Percentiles rank a stretch among this genome's conserved stretches.
These are phyloP conservation scores for Sanghuangporus weigelae DNA, from an alignment of 1,284 basidiomycete genomes.

Conservation along the genomic window DNA sequence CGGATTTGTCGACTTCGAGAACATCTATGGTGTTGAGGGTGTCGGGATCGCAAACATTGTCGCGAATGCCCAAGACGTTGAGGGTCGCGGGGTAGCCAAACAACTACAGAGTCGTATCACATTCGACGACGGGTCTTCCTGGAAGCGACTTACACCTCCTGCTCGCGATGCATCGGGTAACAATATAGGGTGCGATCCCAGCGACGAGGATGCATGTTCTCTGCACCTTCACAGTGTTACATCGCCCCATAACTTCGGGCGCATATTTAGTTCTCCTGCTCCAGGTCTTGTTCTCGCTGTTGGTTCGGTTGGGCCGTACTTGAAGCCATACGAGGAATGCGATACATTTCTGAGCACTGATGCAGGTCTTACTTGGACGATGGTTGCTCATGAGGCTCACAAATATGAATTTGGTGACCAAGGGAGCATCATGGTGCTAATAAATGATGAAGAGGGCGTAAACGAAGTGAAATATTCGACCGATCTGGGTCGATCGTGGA, in stretches of 20 bases:
- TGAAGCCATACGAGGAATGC: slow-evolving; percentile 81
- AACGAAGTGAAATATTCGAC: slow-evolving; percentile 78
- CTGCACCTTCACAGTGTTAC: slow-evolving; percentile 93
- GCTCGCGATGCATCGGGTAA: slow-evolving; percentile 54
- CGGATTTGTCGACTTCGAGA: slow-evolving; percentile 94
- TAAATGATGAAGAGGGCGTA: slow-evolving; percentile 84
- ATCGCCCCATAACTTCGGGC: slow-evolving; percentile 86
- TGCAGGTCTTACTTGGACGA: slow-evolving; percentile 83
- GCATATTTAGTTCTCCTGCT: slow-evolving; percentile 90
- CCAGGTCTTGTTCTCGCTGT: slow-evolving; percentile 96
- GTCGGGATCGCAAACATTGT: slow-evolving; percentile 90
- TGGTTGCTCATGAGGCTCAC: slow-evolving; percentile 74
- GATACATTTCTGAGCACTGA: slow-evolving; percentile 93
- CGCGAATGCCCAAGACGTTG: slow-evolving; percentile 76
- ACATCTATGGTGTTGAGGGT: slow-evolving; percentile 88
- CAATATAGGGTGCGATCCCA: slow-evolving; percentile 55
- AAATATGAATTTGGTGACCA: slow-evolving; percentile 96
- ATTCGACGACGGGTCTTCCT: slow-evolving; percentile 73
- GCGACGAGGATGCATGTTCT: slow-evolving; percentile 61
- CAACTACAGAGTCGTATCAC: slow-evolving; percentile 77
- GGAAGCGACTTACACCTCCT: slow-evolving; percentile 53
- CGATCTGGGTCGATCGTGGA: slow-evolving; percentile 82
- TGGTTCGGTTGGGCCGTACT: slow-evolving; percentile 72
- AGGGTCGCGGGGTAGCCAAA: slow-evolving; percentile 59
- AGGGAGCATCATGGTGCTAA: slow-evolving; percentile 79